A percentile compares a stretch with the other conserved stretches of the same genome.
phyloP scores from a whole-genome alignment of 768 basidiomycete genomes.

The Pleurotus salmoneostramineus region DNA sequence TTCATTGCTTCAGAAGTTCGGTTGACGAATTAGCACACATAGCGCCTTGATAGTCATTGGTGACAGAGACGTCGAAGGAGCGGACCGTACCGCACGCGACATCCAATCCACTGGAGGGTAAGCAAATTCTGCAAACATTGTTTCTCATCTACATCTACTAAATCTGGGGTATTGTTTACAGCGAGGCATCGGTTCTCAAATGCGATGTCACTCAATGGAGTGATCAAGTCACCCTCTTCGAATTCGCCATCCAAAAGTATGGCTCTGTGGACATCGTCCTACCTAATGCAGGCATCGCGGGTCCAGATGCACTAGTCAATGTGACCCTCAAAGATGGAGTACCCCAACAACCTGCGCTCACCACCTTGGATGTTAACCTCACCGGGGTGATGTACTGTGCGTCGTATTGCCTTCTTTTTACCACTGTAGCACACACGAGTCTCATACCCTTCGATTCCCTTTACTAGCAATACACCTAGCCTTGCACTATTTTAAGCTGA shows the following conservation, averaged over 20 bases:
- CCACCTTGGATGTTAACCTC: constrained; percentile 49
- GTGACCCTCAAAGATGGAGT: constrained; percentile 31
- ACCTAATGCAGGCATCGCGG: constrained; percentile 45
- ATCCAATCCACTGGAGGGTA: constrained; percentile 43
- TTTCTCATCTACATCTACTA: no score
- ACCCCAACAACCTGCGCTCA: constrained; percentile 38
- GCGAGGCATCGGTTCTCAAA: constrained; percentile 34
- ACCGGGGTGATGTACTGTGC: constrained; percentile 44
- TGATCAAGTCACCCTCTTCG: constrained; percentile 48
- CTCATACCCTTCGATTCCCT: constrained; percentile 1
- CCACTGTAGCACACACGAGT: no score
- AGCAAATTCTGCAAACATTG: constrained; percentile 10
- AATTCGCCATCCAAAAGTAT: constrained; percentile 39
- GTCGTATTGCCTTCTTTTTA: constrained; percentile 11
- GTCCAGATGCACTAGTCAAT: constrained; percentile 25
- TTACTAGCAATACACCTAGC: constrained; percentile 44
- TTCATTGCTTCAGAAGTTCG: neutral
- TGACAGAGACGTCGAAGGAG: constrained; percentile 39
- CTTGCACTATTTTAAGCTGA: constrained; percentile 42
- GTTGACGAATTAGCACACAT: neutral
- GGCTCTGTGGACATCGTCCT: constrained; percentile 54
- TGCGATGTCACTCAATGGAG: constrained; percentile 56
- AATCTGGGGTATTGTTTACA: constrained; percentile 13
- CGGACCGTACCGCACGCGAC: constrained; percentile 33
- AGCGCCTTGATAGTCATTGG: constrained; percentile 55